phyloP scores from a whole-genome alignment of 495 filamentous ascomycete species.

The Neurospora sp. region DNA sequence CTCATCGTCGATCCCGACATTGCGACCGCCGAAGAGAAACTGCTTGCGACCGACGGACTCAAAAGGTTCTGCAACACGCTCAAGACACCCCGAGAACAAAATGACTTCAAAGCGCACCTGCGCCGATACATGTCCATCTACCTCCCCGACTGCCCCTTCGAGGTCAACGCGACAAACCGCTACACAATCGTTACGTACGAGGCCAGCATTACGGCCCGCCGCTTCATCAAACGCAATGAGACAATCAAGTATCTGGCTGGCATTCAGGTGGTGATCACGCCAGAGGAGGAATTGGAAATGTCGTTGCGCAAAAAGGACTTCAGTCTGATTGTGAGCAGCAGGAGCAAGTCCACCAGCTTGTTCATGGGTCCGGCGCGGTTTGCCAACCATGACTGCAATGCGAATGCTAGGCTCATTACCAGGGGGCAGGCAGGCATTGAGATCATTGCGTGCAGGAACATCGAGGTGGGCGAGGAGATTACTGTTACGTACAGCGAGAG shows the following conservation, averaged over 20 bases:
- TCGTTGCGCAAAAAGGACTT: conserved; percentile 78
- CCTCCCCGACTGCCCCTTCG: conserved; percentile 83
- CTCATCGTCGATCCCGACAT: conserved; percentile 68
- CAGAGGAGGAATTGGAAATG: conserved; percentile 76
- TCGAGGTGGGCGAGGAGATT: conserved; percentile 84
- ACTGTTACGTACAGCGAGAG: conserved; percentile 91
- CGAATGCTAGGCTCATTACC: conserved; percentile 80
- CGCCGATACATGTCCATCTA: conserved; percentile 90
- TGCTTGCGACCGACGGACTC: conserved; percentile 65
- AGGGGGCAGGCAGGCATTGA: conserved; percentile 78
- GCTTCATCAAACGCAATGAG: conserved; percentile 66
- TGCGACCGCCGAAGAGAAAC: conserved; percentile 53
- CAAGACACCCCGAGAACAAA: conserved; percentile 66
- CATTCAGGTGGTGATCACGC: conserved; percentile 80
- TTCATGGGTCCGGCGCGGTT: conserved; percentile 94
- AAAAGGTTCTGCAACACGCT: conserved; percentile 56
- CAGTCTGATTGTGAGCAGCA: conserved; percentile 86
- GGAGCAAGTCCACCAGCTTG: conserved; percentile 76
- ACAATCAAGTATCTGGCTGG: conserved; percentile 84
- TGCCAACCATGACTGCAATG: conserved; percentile 93
- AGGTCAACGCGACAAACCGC: conserved; percentile 87
- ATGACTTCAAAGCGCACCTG: conserved; percentile 79
- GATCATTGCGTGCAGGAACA: conserved; percentile 68
- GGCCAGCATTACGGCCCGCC: conserved; percentile 76
- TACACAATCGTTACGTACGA: conserved; percentile 89